These are phyloP conservation scores for Trichosporon ovoides DNA, from an alignment of 1,284 basidiomycete species.

Conservation along the genomic window DNA sequence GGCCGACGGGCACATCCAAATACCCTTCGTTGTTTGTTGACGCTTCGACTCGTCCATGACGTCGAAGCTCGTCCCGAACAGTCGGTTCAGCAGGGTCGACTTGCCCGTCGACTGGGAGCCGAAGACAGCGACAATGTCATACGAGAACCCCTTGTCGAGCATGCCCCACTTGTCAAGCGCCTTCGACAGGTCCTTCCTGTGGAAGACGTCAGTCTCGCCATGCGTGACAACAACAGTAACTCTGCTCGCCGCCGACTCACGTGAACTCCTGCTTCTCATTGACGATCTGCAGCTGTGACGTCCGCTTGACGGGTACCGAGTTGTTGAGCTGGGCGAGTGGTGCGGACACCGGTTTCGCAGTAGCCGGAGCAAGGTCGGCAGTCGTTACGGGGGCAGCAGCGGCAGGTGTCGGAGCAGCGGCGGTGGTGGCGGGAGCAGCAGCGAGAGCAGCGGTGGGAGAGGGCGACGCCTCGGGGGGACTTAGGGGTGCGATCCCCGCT, in stretches of 20 bases:
- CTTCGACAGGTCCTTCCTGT: conserved; percentile 61
- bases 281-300: conserved; percentile 62
- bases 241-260: conserved; percentile 54
- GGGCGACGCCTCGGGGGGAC: neutral
- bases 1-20: conserved; percentile 95
- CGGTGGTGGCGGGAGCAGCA: conserved; percentile 30
- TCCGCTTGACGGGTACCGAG: neutral
- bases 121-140: conserved; percentile 90
- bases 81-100: conserved; percentile 89
- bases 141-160: conserved; percentile 78
- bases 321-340: neutral
- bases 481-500: neutral
- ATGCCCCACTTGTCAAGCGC: conserved; percentile 79
- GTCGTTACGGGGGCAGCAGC: neutral
- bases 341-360: neutral
- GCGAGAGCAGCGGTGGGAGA: neutral
- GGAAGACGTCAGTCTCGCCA: conserved; percentile 6
- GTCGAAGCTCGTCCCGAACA: conserved; percentile 96
- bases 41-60: conserved; percentile 94
- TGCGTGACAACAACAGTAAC: neutral
- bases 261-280: conserved; percentile 87
- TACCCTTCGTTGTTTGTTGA: conserved; percentile 97
- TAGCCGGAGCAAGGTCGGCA: conserved; percentile 7
- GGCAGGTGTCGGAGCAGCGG: conserved; percentile 25
- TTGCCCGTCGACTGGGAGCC: conserved; percentile 98